Evolutionary conservation across 345 rosid species (phyloP).

Genomic region (Heritiera littoralis): DNA sequence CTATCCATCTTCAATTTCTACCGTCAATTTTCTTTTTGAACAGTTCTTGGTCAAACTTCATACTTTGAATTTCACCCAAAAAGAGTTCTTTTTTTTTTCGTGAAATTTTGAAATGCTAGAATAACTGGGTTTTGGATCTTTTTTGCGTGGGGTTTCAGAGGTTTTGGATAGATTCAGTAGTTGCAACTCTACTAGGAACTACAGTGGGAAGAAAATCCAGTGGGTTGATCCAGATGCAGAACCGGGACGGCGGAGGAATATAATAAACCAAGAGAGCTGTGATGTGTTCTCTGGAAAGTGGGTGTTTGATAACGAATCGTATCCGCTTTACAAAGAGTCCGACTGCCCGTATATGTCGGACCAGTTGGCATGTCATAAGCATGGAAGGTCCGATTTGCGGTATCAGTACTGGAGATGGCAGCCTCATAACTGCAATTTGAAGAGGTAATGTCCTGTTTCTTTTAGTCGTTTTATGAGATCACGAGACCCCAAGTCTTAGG

Average conservation of each 20-base stretch:
- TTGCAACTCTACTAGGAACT: slow-evolving; percentile 72
- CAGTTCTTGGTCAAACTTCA: neutral
- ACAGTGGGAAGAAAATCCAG: slow-evolving; percentile 63
- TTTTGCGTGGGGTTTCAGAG: slow-evolving; percentile 37
- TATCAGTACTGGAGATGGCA: slow-evolving; percentile 97
- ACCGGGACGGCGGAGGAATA: slow-evolving; percentile 32
- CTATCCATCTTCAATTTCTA: neutral
- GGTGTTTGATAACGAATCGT: slow-evolving; percentile 73
- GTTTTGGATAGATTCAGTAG: slow-evolving; percentile 77
- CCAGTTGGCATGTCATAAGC: slow-evolving; percentile 92
- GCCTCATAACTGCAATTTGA: slow-evolving; percentile 81
- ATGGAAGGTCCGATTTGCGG: slow-evolving; percentile 81
- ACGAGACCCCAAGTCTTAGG: neutral
- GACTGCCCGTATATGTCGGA: slow-evolving; percentile 97
- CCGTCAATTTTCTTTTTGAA: neutral
- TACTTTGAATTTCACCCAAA: neutral
- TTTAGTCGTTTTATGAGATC: neutral
- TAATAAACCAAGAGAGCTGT: slow-evolving; percentile 49
- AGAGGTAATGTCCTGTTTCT: slow-evolving; percentile 40
- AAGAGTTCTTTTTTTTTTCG: neutral
- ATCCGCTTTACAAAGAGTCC: slow-evolving; percentile 82
- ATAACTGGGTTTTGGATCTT: slow-evolving; percentile 1
- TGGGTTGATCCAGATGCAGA: slow-evolving; percentile 41
- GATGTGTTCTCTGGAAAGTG: slow-evolving; percentile 87
- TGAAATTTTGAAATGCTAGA: neutral